Evolutionary conservation across 148 eudicot species (phyloP).

Genomic region (Persicaria maculosa): DNA sequence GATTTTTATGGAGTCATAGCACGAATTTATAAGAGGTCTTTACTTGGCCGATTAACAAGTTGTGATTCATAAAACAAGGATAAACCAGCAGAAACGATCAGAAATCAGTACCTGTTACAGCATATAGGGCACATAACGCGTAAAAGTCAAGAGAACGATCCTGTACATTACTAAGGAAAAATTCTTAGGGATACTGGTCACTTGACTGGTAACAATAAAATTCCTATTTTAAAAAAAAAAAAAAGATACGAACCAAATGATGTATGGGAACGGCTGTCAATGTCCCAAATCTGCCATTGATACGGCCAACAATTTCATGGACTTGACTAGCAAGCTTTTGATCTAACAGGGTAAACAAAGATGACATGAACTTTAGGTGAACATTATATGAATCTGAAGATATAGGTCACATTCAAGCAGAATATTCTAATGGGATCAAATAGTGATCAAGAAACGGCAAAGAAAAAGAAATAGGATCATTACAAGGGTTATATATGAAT

Average conservation of each 20-base stretch:
- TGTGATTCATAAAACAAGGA: too few species aligned
- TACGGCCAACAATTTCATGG: slow-evolving; percentile 91
- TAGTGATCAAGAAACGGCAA: neutral
- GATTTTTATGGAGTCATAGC: neutral
- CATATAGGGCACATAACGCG: slow-evolving; percentile 65
- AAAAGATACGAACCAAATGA: slow-evolving; percentile 55
- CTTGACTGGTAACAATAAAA: neutral
- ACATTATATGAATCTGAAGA: too few species aligned
- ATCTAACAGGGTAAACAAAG: slow-evolving; percentile 32
- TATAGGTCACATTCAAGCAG: too few species aligned
- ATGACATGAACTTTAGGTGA: neutral
- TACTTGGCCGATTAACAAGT: too few species aligned
- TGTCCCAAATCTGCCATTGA: slow-evolving; percentile 85
- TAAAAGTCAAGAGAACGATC: slow-evolving; percentile 68
- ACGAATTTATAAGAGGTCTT: neutral
- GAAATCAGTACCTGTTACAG: slow-evolving; percentile 54
- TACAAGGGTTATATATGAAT: too few species aligned
- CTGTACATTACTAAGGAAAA: slow-evolving; percentile 29
- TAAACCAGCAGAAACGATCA: neutral
- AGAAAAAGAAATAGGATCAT: neutral
- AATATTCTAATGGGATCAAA: neutral
- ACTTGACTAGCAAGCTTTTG: slow-evolving; percentile 91
- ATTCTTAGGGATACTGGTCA: neutral
- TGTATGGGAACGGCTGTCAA: slow-evolving; percentile 77
- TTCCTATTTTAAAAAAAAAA: neutral